Evolutionary conservation across 116 monocot genomes (phyloP).

Genomic region (Papilionanthe hybrid): DNA sequence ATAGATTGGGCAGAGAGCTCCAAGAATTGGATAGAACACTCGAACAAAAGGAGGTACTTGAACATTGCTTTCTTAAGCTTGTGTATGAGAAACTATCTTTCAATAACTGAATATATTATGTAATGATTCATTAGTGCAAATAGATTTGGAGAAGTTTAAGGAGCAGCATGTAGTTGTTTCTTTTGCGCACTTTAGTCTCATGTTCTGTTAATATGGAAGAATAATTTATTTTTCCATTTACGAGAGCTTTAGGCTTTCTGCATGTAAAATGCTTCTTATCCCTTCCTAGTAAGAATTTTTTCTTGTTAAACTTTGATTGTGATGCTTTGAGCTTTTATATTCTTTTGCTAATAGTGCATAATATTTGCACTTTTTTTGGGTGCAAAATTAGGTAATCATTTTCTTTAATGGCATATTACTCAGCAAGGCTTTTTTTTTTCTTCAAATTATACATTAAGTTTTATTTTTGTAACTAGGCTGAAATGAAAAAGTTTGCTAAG

Average conservation of each 20-base stretch:
- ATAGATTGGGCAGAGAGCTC: slow-evolving; percentile 72
- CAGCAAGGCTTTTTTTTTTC: neutral
- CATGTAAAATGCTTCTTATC: neutral
- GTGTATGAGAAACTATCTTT: neutral
- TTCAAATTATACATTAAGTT: neutral
- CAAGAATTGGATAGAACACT: slow-evolving; percentile 78
- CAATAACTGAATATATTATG: neutral
- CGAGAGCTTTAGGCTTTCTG: neutral
- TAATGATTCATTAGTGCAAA: neutral
- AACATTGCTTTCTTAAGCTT: neutral
- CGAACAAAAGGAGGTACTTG: slow-evolving; percentile 80
- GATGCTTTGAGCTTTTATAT: neutral
- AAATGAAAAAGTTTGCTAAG: slow-evolving; percentile 81
- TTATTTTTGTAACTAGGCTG: slow-evolving; percentile 49
- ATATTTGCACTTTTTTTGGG: neutral
- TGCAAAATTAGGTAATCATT: neutral
- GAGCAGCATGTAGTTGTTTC: neutral
- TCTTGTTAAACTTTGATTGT: neutral
- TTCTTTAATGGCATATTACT: neutral
- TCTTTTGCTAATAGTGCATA: neutral
- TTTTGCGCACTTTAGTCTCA: neutral
- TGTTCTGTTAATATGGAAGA: neutral
- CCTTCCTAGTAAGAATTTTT: neutral
- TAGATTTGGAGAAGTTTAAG: neutral
- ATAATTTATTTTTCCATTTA: neutral